phyloP scores from a whole-genome alignment of 371 early-diverging fungal species.

The Lichtheimia ornata region DNA sequence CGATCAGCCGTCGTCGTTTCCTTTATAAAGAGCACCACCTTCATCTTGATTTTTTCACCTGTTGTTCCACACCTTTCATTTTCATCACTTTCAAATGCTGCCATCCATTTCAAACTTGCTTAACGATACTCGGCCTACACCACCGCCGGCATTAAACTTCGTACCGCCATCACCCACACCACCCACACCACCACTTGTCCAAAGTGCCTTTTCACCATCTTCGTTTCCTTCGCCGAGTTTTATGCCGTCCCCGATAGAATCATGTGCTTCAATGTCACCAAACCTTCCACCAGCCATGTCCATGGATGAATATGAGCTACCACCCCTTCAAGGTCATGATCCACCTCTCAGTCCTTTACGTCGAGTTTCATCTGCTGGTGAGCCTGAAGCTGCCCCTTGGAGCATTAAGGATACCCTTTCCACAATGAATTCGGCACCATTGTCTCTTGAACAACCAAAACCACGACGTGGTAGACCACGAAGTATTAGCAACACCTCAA shows the following conservation, averaged over 20 bases:
- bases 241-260: too few relatives aligned
- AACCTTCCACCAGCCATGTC: too few relatives aligned
- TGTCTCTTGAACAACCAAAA: background rate
- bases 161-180: background rate
- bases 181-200: background rate
- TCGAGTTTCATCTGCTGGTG: background rate
- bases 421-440: background rate
- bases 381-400: conserved; percentile 8
- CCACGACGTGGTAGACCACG: conserved; percentile 4
- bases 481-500: conserved; percentile 5
- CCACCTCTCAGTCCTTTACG: conserved; percentile 10
- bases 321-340: conserved; percentile 15
- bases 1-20: too few relatives aligned
- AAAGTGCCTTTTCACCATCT: background rate
- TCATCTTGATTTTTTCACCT: too few relatives aligned
- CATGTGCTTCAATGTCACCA: too few relatives aligned
- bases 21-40: too few relatives aligned
- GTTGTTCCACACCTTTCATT: too few relatives aligned
- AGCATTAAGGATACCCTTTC: background rate
- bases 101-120: conserved; percentile 2
- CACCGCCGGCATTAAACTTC: background rate
- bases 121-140: background rate
- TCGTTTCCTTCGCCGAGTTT: background rate
- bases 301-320: conserved; percentile 1
- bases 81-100: background rate